Percentiles rank a stretch among this genome's conserved stretches.
phyloP scores from a whole-genome alignment of 208 protist species.

The Endotrypanum monterogeii region DNA sequence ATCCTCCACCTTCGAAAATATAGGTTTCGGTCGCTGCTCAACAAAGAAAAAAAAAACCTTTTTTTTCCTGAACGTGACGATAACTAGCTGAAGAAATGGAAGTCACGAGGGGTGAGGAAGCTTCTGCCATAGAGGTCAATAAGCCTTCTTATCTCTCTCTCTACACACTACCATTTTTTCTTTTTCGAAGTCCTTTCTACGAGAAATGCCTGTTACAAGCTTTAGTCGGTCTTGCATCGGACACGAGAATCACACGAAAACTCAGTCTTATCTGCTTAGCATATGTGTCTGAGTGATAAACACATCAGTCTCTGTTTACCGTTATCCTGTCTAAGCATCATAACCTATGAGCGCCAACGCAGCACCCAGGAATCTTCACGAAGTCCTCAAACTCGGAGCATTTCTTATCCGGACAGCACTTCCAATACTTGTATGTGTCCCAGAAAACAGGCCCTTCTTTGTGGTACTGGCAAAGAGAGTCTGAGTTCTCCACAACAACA shows the following conservation, averaged over 20 bases:
- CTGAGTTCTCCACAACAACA: slow-evolving; percentile 72
- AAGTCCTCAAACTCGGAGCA: slow-evolving; percentile 88
- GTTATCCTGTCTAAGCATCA: too few relatives aligned
- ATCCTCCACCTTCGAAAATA: too few relatives aligned
- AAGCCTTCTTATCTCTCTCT: background rate
- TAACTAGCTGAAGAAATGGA: background rate
- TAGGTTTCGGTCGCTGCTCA: background rate
- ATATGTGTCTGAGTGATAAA: background rate
- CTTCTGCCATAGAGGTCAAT: too few relatives aligned
- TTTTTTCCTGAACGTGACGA: background rate
- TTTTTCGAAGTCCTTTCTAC: too few relatives aligned
- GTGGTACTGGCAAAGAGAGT: slow-evolving; percentile 68
- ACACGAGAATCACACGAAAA: too few relatives aligned
- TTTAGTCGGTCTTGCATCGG: too few relatives aligned
- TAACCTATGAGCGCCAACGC: slow-evolving; percentile 61
- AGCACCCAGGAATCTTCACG: slow-evolving; percentile 83
- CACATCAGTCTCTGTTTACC: background rate
- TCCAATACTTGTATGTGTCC: slow-evolving; percentile 92
- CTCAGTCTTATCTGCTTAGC: too few relatives aligned
- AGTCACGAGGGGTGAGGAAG: too few relatives aligned
- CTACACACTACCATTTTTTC: background rate
- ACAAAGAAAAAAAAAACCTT: background rate
- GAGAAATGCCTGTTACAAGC: too few relatives aligned
- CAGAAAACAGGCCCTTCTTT: slow-evolving; percentile 81
- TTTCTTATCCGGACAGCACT: slow-evolving; percentile 86